Evolutionary conservation across 352 stramenopile genomes (phyloP).

Genomic region (Phytophthora capsici): DNA sequence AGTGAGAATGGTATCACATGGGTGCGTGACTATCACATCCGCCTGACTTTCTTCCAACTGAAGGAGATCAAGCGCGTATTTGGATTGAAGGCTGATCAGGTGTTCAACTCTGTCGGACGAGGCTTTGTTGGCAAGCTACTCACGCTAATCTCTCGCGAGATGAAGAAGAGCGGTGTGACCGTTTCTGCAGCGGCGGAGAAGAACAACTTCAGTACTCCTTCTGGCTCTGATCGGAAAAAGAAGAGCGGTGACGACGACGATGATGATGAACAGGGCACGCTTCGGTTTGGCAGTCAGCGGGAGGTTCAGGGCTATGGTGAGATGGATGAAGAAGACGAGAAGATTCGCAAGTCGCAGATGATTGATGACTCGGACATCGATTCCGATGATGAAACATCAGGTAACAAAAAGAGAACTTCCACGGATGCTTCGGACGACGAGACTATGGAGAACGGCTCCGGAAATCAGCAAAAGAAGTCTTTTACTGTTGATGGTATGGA

Average conservation of each 20-base stretch:
- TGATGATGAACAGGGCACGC: constrained; percentile 89
- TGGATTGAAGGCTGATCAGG: constrained; percentile 93
- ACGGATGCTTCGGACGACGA: constrained; percentile 44
- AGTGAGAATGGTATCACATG: constrained; percentile 92
- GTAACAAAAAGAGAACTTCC: constrained; percentile 43
- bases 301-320: constrained; percentile 90
- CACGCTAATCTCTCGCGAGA: constrained; percentile 94
- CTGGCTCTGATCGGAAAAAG: constrained; percentile 49
- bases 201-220: constrained; percentile 44
- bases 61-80: constrained; percentile 97
- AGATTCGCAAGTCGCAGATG: constrained; percentile 69
- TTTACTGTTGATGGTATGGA: constrained; percentile 68
- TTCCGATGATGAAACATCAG: constrained; percentile 51
- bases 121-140: constrained; percentile 94
- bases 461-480: constrained; percentile 47
- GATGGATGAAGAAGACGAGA: constrained; percentile 95
- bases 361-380: constrained; percentile 69
- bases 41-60: constrained; percentile 93
- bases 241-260: constrained; percentile 77
- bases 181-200: constrained; percentile 61
- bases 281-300: constrained; percentile 78
- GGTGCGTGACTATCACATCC: constrained; percentile 97
- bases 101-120: constrained; percentile 88
- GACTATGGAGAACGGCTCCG: constrained; percentile 40
- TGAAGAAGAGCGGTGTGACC: constrained; percentile 88